Evolutionary conservation across 2,329 filamentous ascomycete genomes (phyloP).

Genomic region (Fusarium newnesense): DNA sequence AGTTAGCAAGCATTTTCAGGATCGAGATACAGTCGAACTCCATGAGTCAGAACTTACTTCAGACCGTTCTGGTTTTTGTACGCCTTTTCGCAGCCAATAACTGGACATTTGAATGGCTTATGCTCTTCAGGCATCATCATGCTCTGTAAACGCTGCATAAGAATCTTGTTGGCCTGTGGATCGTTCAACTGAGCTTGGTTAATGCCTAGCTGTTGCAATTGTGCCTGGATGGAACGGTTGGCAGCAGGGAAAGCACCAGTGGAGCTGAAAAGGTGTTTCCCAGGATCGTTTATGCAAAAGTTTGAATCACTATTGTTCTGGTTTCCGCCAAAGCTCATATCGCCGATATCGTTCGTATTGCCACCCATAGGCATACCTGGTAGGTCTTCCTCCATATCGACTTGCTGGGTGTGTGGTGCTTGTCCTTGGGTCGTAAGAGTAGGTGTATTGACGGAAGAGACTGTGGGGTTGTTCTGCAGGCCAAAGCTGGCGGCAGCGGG

Average conservation of each 20-base stretch:
- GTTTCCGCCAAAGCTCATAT: slow-evolving; percentile 62
- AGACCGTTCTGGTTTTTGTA: slow-evolving; percentile 99
- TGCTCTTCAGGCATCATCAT: slow-evolving; percentile 85
- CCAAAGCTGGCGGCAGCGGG: slow-evolving; percentile 81
- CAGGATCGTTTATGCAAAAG: slow-evolving; percentile 88
- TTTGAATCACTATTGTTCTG: slow-evolving; percentile 54
- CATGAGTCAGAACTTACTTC: slow-evolving; percentile 71
- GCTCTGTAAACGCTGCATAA: slow-evolving; percentile 68
- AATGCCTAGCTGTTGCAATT: slow-evolving; percentile 77
- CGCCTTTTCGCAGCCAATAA: slow-evolving; percentile 98
- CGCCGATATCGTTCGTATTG: slow-evolving; percentile 61
- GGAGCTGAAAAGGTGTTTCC: slow-evolving; percentile 90
- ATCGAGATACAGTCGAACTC: neutral
- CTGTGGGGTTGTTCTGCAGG: slow-evolving; percentile 92
- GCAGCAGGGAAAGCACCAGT: slow-evolving; percentile 76
- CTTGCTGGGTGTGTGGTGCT: slow-evolving; percentile 67
- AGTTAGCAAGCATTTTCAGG: slow-evolving; percentile 20
- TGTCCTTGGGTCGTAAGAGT: slow-evolving; percentile 83
- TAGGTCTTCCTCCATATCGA: slow-evolving; percentile 79
- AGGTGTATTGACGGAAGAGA: slow-evolving; percentile 96
- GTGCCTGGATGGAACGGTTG: slow-evolving; percentile 73
- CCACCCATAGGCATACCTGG: slow-evolving; percentile 72
- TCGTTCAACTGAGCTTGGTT: slow-evolving; percentile 82
- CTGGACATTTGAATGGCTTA: slow-evolving; percentile 97
- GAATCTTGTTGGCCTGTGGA: slow-evolving; percentile 73